Base-by-base conservation (phyloP, 257 asterid genomes). In the Voacanga thouarsii region DNA sequence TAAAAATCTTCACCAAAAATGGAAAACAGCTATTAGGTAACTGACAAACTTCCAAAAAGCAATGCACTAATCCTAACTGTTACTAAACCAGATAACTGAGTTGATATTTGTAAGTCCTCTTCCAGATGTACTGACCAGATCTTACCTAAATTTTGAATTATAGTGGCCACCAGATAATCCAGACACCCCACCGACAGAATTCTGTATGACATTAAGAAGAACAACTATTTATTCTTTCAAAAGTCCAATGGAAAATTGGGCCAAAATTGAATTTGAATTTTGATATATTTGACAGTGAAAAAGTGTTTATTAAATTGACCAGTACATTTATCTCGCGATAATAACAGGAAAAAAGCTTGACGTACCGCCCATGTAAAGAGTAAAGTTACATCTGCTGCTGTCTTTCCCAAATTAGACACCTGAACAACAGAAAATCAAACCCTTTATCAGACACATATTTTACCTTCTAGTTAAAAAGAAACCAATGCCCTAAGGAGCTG, bases 301-400 rank as follows among this genome's bases (percentile, higher is more conserved):
- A 43, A 43, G 9, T 4, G 59, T 14, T 53, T 15, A 53, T 53
- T 1, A 33, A 19, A 19, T 18, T 24, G 8, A 55, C 24, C 24
- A 55, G 10, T 15, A 19, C 0, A 55, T 18, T 53, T 14, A 55
- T 7, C 61, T 18, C 0, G 4, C 24, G 3, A 4, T 37, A 74
- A 76, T 43, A 53, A 79, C 24, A 18, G 16, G 14, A 57, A 73
- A 72, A 26, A 56, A 26, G 51, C 63, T 71, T 41, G 78, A 82
- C 97, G 77, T 83, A 95, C 99, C 28, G 97, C 98, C 97, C 97
- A 95, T 69, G 96, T 90, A 85, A 95, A 95, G 74, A 95, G 94
- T 90, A 93, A 90, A 73, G 98, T 93, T 78, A 80, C 92, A 85
- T 90, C 88, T 23, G 97, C 96, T 75, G 87, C 83, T 16, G 87